Evolutionary conservation across 1,284 basidiomycete species (phyloP).

Genomic region (Xerocomus minutiporus): DNA sequence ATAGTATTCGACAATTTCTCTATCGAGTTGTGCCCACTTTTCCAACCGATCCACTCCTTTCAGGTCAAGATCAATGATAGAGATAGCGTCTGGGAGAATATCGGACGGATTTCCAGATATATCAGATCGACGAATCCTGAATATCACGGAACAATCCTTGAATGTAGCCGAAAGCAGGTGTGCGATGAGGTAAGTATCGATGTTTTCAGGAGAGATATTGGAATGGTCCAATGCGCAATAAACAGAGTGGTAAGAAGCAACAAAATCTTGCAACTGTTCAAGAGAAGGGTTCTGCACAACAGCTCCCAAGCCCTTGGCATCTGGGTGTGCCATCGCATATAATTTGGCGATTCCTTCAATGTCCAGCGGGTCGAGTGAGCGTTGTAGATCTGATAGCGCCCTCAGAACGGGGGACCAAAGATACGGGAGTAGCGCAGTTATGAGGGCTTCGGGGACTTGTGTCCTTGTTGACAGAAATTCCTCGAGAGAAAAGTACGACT

Average conservation of each 20-base stretch:
- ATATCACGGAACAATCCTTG: slow-evolving; percentile 92
- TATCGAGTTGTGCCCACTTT: slow-evolving; percentile 75
- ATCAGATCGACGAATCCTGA: slow-evolving; percentile 42
- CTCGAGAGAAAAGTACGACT: slow-evolving; percentile 12
- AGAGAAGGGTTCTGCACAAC: slow-evolving; percentile 43
- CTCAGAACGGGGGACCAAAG: slow-evolving; percentile 52
- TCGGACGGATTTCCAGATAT: slow-evolving; percentile 2
- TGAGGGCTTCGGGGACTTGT: slow-evolving; percentile 41
- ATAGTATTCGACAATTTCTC: slow-evolving; percentile 58
- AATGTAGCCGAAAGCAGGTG: slow-evolving; percentile 89
- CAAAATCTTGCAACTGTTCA: slow-evolving; percentile 56
- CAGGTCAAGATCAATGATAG: slow-evolving; percentile 82
- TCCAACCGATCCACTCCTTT: slow-evolving; percentile 67
- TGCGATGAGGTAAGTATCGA: slow-evolving; percentile 62
- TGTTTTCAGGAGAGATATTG: slow-evolving; percentile 38
- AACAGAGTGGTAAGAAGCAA: slow-evolving; percentile 48
- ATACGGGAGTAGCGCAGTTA: slow-evolving; percentile 45
- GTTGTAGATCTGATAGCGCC: slow-evolving; percentile 63
- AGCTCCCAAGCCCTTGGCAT: slow-evolving; percentile 7
- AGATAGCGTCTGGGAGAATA: slow-evolving; percentile 40
- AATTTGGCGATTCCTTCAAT: slow-evolving; percentile 64
- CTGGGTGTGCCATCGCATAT: slow-evolving; percentile 11
- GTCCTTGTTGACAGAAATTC: slow-evolving; percentile 17
- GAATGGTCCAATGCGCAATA: slow-evolving; percentile 34
- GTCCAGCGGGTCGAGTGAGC: slow-evolving; percentile 76